Evolutionary conservation across 176 grass and related monocot species (phyloP), one percentile per base, ranked within the genome.

Genomic region (Carex pumila): DNA sequence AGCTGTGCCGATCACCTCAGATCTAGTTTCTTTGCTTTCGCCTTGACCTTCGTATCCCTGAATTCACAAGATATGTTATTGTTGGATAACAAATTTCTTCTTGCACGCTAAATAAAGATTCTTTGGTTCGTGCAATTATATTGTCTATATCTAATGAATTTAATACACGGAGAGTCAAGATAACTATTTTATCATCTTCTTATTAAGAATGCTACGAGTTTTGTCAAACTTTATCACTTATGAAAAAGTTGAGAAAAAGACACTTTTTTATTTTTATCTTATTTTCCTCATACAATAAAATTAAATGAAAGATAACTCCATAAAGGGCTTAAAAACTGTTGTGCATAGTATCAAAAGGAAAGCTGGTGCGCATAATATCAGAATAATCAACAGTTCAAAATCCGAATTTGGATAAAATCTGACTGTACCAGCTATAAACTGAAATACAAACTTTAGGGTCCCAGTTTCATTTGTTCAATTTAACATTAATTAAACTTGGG

Each of bases 31-130:
- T 41, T 92, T 92, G 54, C 87, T 89, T 87, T 86, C 85, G 45
- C 86, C 87, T 32, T 86, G 85, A 71, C 87, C 87, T 74, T 85
- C 83, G 85, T 82, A 87, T 96, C 93, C 97, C 97, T 99, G 91
- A 73, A 84, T 63, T 77, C 73, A 77, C 73, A 77, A 17, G 29
- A 54, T 77, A 77, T 14, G 25, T 55, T 57, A 32, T 17, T 77
- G 25, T 18, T 31, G 47, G 49, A 30, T n/a, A 72, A 25, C 15
- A 52, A 75, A 53, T 53, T 75, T 75, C 71, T 75, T 75, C 71
- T 9, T 6, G 43, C n/a, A 45, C 71, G 12, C 29, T 30, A 55
- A 55, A 76, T 31, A 76, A 76, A 76, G 5, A 76, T 55, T 55
- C 11, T 54, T 76, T 21, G 22, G 47, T 31, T 54, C 7, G 15